Evolutionary conservation across 2,329 filamentous ascomycete species (phyloP).

Genomic region (Cordyceps javanica): DNA sequence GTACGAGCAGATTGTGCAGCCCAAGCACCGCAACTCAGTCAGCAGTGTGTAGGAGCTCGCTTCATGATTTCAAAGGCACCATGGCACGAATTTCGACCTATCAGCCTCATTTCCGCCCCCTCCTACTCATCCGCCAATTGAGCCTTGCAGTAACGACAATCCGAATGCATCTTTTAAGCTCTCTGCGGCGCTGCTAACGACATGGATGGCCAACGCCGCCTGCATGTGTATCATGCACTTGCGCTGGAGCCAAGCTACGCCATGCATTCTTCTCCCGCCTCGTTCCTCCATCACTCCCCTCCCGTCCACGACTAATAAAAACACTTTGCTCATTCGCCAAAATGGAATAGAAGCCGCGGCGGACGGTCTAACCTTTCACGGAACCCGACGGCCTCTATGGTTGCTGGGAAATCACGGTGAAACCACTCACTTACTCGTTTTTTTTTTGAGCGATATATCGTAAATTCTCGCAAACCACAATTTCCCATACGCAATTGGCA

Average conservation of each 20-base stretch:
- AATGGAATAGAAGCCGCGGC: neutral
- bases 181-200: constrained; percentile 1
- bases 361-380: too few species aligned
- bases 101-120: neutral
- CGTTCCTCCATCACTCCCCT: neutral
- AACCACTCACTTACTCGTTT: neutral
- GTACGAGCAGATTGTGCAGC: neutral
- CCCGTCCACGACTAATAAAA: too few species aligned
- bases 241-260: neutral
- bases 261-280: neutral
- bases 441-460: constrained; percentile 1
- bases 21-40: neutral
- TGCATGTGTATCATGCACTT: neutral
- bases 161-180: constrained; percentile 1
- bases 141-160: neutral
- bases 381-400: neutral
- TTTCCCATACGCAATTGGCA: neutral
- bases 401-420: neutral
- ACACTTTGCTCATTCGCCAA: neutral
- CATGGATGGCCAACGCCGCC: neutral
- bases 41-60: neutral
- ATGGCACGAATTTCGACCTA: neutral
- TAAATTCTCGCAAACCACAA: neutral
- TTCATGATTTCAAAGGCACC: neutral
- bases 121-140: neutral